A percentile compares a stretch with the other conserved stretches of the same genome.
Conservation (phyloP, 345 rosid species). For the Citrus mangshanensis region DNA sequence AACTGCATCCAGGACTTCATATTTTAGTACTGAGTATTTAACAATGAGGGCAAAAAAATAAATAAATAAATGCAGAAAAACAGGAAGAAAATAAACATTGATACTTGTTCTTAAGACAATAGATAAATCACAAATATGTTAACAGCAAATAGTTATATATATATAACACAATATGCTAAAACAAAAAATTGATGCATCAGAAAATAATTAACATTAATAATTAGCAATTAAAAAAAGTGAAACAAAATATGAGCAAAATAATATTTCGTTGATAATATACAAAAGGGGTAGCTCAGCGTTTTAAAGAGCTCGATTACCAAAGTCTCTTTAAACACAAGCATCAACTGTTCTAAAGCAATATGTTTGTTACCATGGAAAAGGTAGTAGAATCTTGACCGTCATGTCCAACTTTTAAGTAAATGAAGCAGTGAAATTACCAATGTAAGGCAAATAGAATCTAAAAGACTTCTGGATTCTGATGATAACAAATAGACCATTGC, state of each 20-base stretch:
- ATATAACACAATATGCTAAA: not conserved
- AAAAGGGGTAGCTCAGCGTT: not conserved
- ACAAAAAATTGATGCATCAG: not conserved
- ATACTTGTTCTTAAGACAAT: not conserved
- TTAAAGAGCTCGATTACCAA: not conserved
- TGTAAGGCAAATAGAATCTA: not conserved
- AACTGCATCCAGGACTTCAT: constrained; percentile 39
- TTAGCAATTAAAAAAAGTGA: no score
- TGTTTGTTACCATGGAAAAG: not conserved
- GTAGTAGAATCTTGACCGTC: not conserved
- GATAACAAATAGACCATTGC: not conserved
- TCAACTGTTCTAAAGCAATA: not conserved
- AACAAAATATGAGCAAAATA: not conserved
- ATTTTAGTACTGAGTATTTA: constrained; percentile 17
- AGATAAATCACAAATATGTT: not conserved
- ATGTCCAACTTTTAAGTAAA: not conserved
- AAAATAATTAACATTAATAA: no score
- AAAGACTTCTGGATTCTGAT: not conserved
- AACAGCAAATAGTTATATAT: not conserved
- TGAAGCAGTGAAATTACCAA: not conserved
- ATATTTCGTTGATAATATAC: not conserved
- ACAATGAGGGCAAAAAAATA: not conserved
- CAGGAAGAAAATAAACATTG: not conserved
- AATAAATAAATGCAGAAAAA: not conserved
- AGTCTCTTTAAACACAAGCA: not conserved